Conservation (phyloP, 1,284 basidiomycete genomes). For the Xerocomus nothofagi region DNA sequence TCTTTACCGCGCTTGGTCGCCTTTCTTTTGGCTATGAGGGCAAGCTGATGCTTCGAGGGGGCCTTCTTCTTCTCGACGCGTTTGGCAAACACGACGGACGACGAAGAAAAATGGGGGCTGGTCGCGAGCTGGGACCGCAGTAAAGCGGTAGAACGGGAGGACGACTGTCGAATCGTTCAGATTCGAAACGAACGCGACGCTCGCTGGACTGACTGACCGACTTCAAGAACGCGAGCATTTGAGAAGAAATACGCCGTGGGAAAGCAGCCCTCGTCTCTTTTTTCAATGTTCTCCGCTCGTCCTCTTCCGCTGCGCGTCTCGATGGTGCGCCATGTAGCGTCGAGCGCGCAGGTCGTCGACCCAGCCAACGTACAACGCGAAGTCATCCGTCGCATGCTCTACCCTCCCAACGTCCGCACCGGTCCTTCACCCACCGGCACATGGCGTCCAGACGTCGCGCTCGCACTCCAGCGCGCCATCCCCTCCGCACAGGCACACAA, state of each 20-base stretch:
- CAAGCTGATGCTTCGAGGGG: constrained; percentile 64
- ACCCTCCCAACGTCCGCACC: constrained; percentile 73
- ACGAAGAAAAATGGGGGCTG: constrained; percentile 52
- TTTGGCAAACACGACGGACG: constrained; percentile 43
- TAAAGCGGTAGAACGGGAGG: constrained; percentile 33
- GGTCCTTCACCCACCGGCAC: constrained; percentile 73
- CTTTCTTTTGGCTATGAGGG: constrained; percentile 46
- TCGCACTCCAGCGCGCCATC: constrained; percentile 71
- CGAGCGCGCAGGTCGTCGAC: constrained; percentile 23
- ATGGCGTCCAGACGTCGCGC: constrained; percentile 75
- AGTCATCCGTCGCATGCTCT: constrained; percentile 74
- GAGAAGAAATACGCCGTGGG: constrained; percentile 31
- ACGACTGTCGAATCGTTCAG: constrained; percentile 40
- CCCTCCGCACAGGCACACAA: constrained; percentile 88
- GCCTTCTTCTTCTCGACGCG: constrained; percentile 51
- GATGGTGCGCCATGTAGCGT: constrained; percentile 40
- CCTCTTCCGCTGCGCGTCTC: constrained; percentile 33
- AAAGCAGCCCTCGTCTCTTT: constrained; percentile 10
- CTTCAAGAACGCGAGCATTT: too few relatives aligned
- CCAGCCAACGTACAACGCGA: constrained; percentile 64
- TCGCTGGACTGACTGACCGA: constrained; percentile 17
- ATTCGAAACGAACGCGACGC: constrained; percentile 1
- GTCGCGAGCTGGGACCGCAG: background rate
- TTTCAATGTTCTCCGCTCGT: constrained; percentile 28
- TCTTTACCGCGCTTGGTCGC: constrained; percentile 37